phyloP scores from a whole-genome alignment of 257 asterid species.

The Verbena officinalis region DNA sequence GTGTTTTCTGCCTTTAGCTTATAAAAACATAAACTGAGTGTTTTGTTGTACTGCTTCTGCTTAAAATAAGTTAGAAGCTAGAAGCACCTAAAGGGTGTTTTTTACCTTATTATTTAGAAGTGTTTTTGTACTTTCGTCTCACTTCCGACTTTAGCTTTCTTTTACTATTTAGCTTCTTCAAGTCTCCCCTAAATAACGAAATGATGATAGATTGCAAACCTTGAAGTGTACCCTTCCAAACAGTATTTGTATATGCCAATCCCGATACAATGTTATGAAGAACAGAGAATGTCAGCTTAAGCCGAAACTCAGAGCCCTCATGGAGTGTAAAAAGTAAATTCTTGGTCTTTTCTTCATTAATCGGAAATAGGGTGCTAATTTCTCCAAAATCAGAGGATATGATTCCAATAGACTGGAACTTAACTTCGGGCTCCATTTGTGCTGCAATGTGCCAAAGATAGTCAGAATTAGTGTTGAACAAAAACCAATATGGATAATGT shows the following conservation, averaged over 20 bases:
- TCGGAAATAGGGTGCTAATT: constrained; percentile 64
- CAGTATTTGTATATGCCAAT: constrained; percentile 68
- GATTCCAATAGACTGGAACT: constrained; percentile 68
- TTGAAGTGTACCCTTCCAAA: constrained; percentile 72
- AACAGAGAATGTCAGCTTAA: constrained; percentile 71
- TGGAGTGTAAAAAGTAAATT: constrained; percentile 51
- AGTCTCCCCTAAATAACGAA: neutral
- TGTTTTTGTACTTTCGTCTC: too few species aligned
- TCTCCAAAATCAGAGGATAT: constrained; percentile 66
- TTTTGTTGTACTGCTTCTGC: too few species aligned
- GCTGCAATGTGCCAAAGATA: constrained; percentile 44
- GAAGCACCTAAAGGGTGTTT: too few species aligned
- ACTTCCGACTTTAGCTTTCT: too few species aligned
- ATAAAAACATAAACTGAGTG: too few species aligned
- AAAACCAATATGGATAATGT: constrained; percentile 8
- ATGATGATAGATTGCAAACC: constrained; percentile 40
- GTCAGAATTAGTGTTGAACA: neutral
- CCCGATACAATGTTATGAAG: constrained; percentile 83
- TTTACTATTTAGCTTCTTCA: too few species aligned
- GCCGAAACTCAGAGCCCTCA: constrained; percentile 69
- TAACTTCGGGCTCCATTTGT: constrained; percentile 77
- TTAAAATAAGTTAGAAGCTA: too few species aligned
- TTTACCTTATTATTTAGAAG: too few species aligned
- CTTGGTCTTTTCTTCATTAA: constrained; percentile 47
- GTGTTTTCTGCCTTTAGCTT: too few species aligned